Evolutionary conservation across 2,329 filamentous ascomycete species (phyloP).

Genomic region (Neocatenulostroma microsporum): DNA sequence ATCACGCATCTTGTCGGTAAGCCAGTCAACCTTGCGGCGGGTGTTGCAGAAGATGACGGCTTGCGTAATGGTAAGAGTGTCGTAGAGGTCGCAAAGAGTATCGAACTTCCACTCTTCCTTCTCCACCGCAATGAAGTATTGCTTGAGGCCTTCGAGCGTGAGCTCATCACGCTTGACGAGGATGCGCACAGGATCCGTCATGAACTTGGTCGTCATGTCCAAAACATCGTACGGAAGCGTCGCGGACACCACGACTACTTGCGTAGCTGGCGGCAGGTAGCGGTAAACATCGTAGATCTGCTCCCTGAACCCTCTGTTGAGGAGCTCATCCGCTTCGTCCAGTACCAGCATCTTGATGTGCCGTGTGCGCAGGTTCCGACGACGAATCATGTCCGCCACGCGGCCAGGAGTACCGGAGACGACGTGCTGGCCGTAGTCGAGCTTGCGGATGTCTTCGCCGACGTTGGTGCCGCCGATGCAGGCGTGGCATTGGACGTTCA

Average conservation of each 20-base stretch:
- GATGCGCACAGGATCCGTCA: slow-evolving; percentile 95
- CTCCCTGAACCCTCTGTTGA: slow-evolving; percentile 93
- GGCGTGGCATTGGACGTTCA: slow-evolving; percentile 98
- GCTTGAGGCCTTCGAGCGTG: slow-evolving; percentile 93
- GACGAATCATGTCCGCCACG: slow-evolving; percentile 77
- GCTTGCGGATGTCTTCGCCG: slow-evolving; percentile 93
- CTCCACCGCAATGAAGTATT: slow-evolving; percentile 98
- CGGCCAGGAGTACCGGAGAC: slow-evolving; percentile 96
- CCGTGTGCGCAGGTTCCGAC: slow-evolving; percentile 62
- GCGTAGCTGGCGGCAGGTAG: slow-evolving; percentile 89
- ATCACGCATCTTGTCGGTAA: slow-evolving; percentile 98
- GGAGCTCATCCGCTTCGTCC: slow-evolving; percentile 67
- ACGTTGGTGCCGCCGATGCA: slow-evolving; percentile 98
- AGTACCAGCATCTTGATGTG: slow-evolving; percentile 74
- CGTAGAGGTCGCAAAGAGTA: slow-evolving; percentile 96
- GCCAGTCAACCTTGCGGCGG: slow-evolving; percentile 96
- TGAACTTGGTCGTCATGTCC: slow-evolving; percentile 99
- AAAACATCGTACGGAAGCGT: slow-evolving; percentile 96
- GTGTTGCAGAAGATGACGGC: slow-evolving; percentile 99
- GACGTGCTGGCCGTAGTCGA: slow-evolving; percentile 95
- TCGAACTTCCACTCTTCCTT: slow-evolving; percentile 99
- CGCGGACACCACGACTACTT: slow-evolving; percentile 96
- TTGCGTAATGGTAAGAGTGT: slow-evolving; percentile 96
- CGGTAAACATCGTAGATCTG: slow-evolving; percentile 99
- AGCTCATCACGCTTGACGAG: slow-evolving; percentile 98